phyloP scores from a whole-genome alignment of 2,329 filamentous ascomycete species.

The Calcarisporium arbuscula region DNA sequence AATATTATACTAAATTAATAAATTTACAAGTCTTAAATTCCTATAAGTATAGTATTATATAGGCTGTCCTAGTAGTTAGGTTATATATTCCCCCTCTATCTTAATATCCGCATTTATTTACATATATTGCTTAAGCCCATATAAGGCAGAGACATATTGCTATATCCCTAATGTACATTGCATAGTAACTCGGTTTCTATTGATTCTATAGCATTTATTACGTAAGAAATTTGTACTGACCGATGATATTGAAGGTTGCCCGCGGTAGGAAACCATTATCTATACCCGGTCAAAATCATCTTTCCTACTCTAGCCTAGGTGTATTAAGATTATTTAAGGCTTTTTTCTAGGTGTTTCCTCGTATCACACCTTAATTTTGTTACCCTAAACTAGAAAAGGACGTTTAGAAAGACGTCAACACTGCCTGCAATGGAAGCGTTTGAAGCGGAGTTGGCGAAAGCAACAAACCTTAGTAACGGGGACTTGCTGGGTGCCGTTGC shows the following conservation, averaged over 20 bases:
- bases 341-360: conserved; percentile 2
- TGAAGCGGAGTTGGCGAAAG: conserved; percentile 6
- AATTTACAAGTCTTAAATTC: too few species aligned
- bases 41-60: too few species aligned
- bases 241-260: conserved; percentile 3
- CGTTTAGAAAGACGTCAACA: conserved; percentile 1
- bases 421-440: conserved; percentile 6
- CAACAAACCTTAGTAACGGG: conserved; percentile 4
- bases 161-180: too few species aligned
- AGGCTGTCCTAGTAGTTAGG: too few species aligned
- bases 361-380: conserved; percentile 1
- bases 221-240: neutral
- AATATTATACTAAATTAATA: too few species aligned
- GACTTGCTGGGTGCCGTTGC: conserved; percentile 9
- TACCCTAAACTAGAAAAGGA: too few species aligned
- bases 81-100: too few species aligned
- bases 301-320: conserved; percentile 3
- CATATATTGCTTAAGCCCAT: too few species aligned
- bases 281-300: conserved; percentile 1
- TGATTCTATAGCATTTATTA: neutral
- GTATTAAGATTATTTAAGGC: conserved; percentile 1
- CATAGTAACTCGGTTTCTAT: too few species aligned
- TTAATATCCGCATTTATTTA: too few species aligned
- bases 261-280: conserved; percentile 4
- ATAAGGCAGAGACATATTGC: too few species aligned